Percentiles rank a stretch among this genome's conserved stretches.
Conservation (phyloP, 2,329 filamentous ascomycete species). For the Paecilomyces fulvus region DNA sequence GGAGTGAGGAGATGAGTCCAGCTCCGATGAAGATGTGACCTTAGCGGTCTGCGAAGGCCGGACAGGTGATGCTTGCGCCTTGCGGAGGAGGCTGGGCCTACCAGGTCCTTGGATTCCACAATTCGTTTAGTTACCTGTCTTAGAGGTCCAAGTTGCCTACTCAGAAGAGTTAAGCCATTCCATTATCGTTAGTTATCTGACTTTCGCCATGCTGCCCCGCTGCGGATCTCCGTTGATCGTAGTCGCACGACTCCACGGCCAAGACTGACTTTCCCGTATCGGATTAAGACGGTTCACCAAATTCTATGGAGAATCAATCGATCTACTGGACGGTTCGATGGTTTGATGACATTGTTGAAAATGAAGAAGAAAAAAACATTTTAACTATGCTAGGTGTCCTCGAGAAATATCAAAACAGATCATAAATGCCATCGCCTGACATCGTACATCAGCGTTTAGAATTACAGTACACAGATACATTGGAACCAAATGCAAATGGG, state of each 20-base stretch:
- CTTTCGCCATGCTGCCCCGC: background rate
- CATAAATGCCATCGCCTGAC: background rate
- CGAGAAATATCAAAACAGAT: background rate
- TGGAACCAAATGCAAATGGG: background rate
- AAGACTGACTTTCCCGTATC: no score
- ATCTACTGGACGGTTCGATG: no score
- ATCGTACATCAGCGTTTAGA: background rate
- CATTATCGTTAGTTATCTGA: background rate
- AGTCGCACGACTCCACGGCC: no score
- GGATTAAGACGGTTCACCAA: no score
- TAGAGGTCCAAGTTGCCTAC: background rate
- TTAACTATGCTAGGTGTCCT: background rate
- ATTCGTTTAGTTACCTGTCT: background rate
- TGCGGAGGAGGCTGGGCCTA: background rate
- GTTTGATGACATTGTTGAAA: background rate
- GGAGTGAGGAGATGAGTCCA: background rate
- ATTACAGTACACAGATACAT: constrained; percentile 1
- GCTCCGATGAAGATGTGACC: background rate
- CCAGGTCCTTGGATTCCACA: background rate
- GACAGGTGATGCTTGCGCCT: background rate
- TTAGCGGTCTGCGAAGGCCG: background rate
- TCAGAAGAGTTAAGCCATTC: background rate
- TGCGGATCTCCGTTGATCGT: background rate
- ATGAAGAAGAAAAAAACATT: background rate
- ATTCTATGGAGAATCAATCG: no score